These are phyloP conservation scores for Penicillium salamii DNA, from an alignment of 495 filamentous ascomycete species.

Conservation along the genomic window DNA sequence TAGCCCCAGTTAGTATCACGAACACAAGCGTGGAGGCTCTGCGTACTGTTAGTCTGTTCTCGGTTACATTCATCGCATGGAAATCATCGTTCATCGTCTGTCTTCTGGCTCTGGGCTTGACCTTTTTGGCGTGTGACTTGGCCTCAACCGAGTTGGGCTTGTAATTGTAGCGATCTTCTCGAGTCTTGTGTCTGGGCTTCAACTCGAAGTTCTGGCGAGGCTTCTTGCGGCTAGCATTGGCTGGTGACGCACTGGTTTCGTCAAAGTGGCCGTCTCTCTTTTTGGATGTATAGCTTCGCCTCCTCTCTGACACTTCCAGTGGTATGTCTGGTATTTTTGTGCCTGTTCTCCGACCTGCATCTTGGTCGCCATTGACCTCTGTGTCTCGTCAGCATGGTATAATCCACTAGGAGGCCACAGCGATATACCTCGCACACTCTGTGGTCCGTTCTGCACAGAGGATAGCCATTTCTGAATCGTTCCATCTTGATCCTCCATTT, in stretches of 20 bases:
- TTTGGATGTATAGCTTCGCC: not conserved
- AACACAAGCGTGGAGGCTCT: slow-evolving; percentile 12
- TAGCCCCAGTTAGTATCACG: slow-evolving; percentile 24
- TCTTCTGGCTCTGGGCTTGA: slow-evolving; percentile 35
- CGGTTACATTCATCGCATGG: slow-evolving; percentile 59
- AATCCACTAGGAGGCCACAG: too few species aligned
- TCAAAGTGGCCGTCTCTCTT: not conserved
- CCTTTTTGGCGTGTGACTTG: slow-evolving; percentile 34
- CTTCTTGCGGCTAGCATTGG: not conserved
- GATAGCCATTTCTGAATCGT: not conserved
- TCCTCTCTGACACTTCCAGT: not conserved
- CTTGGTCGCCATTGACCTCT: too few species aligned
- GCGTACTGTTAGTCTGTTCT: slow-evolving; percentile 62
- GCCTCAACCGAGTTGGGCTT: slow-evolving; percentile 22
- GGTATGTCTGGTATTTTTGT: not conserved
- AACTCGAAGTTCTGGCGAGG: slow-evolving; percentile 46
- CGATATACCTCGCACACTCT: not conserved
- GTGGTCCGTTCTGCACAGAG: not conserved
- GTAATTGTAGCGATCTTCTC: slow-evolving; percentile 51
- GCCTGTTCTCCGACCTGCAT: not conserved
- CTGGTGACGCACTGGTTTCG: not conserved
- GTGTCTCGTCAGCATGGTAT: too few species aligned
- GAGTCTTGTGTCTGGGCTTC: slow-evolving; percentile 59
- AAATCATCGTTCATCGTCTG: slow-evolving; percentile 60
- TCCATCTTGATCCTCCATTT: not conserved